phyloP scores from a whole-genome alignment of 192 early-diverging fungal species.

The Linderina pennispora region DNA sequence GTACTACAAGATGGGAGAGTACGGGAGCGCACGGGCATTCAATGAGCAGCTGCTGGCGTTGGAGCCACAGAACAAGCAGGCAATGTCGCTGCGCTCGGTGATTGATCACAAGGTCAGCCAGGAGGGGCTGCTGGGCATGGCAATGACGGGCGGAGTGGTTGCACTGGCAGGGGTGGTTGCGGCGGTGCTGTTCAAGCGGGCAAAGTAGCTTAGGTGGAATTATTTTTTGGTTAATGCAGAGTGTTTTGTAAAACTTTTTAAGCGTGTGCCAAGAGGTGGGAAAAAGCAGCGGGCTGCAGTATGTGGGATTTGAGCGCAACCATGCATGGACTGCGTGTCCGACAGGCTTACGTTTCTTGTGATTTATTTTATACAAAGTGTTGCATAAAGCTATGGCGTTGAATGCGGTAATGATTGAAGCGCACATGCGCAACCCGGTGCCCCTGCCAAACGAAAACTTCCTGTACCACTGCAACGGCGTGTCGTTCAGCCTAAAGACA shows the following conservation, averaged over 20 bases:
- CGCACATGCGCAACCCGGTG: slow-evolving; percentile 31
- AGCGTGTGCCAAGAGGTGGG: too few species aligned
- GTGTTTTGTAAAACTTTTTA: too few species aligned
- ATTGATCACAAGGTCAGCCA: slow-evolving; percentile 80
- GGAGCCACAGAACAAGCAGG: slow-evolving; percentile 84
- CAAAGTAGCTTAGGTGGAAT: too few species aligned
- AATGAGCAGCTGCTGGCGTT: slow-evolving; percentile 75
- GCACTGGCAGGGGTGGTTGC: slow-evolving; percentile 57
- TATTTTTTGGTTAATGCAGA: too few species aligned
- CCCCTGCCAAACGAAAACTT: slow-evolving; percentile 41
- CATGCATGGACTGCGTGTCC: too few species aligned
- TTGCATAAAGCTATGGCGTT: slow-evolving; percentile 36
- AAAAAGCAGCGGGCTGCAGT: too few species aligned
- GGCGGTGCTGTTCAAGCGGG: slow-evolving; percentile 42
- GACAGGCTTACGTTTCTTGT: neutral
- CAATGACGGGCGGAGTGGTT: slow-evolving; percentile 72
- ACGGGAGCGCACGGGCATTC: slow-evolving; percentile 70
- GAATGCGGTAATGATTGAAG: slow-evolving; percentile 36
- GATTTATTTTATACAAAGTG: neutral
- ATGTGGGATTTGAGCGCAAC: too few species aligned
- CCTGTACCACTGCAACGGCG: slow-evolving; percentile 45
- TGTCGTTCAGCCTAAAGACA: slow-evolving; percentile 38
- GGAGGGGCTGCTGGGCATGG: slow-evolving; percentile 87
- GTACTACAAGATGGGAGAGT: slow-evolving; percentile 87
- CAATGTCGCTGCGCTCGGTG: slow-evolving; percentile 56